phyloP scores from a whole-genome alignment of 257 asterid genomes.

The Solanum pennellii region DNA sequence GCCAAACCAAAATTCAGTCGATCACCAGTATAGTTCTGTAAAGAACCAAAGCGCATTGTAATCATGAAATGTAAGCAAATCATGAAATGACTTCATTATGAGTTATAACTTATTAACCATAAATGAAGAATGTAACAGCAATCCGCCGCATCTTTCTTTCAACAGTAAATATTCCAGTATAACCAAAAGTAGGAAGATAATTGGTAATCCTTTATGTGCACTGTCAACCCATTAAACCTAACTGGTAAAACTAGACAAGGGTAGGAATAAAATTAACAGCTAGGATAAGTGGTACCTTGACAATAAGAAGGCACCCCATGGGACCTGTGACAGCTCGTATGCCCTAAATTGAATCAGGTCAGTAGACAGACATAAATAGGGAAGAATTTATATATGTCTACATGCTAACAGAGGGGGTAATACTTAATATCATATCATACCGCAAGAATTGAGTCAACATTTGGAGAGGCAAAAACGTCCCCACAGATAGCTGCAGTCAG shows the following conservation, averaged over 20 bases:
- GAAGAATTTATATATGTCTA: background rate
- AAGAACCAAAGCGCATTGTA: conserved; percentile 3
- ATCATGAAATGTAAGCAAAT: background rate
- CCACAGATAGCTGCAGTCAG: conserved; percentile 98
- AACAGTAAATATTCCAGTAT: background rate
- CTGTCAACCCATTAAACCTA: background rate
- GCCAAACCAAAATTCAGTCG: conserved; percentile 97
- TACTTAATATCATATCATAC: conserved; percentile 40
- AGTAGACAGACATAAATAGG: background rate
- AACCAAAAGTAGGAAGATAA: background rate
- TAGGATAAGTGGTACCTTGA: conserved; percentile 44
- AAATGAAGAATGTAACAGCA: background rate
- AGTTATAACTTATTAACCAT: background rate
- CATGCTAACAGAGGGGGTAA: background rate
- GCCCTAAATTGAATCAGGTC: conserved; percentile 39
- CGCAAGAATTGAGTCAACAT: conserved; percentile 83
- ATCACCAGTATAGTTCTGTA: conserved; percentile 91
- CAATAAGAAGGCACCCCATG: conserved; percentile 87
- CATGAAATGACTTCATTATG: background rate
- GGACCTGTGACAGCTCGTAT: conserved; percentile 95
- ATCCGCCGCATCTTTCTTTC: background rate
- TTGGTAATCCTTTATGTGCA: background rate
- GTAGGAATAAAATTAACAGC: background rate
- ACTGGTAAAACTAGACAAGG: background rate
- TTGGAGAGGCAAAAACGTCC: conserved; percentile 94